A percentile compares a stretch with the other conserved stretches of the same genome.
phyloP scores from a whole-genome alignment of 2,329 filamentous ascomycete genomes.

The Drechslerella stenobrocha region DNA sequence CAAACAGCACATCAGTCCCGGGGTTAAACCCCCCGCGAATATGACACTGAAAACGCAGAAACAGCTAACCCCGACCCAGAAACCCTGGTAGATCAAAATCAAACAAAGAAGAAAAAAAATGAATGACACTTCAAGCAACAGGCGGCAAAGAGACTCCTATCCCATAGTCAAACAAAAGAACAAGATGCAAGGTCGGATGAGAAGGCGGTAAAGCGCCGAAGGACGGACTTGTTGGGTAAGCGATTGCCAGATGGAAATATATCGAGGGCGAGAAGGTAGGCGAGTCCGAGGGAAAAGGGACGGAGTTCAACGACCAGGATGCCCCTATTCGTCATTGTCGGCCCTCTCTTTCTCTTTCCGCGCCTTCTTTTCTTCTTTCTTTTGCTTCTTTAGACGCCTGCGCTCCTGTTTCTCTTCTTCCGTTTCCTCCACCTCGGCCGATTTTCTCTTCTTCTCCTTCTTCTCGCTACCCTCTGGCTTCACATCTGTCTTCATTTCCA shows the following conservation, averaged over 20 bases:
- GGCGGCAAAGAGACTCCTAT: slow-evolving; percentile 25
- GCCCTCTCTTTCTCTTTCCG: slow-evolving; percentile 68
- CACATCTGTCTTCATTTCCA: slow-evolving; percentile 55
- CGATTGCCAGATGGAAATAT: too few relatives aligned
- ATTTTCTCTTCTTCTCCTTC: slow-evolving; percentile 64
- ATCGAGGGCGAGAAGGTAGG: too few relatives aligned
- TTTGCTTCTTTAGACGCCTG: slow-evolving; percentile 73
- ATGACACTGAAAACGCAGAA: neutral
- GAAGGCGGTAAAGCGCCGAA: neutral
- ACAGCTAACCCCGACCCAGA: neutral
- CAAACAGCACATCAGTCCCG: neutral
- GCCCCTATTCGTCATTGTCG: slow-evolving; percentile 66
- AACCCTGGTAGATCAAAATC: slow-evolving; percentile 10
- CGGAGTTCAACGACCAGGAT: slow-evolving; percentile 54
- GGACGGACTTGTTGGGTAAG: neutral
- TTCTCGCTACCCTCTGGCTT: slow-evolving; percentile 57
- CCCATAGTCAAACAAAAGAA: slow-evolving; percentile 19
- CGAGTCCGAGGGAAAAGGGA: too few relatives aligned
- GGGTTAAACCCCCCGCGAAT: too few relatives aligned
- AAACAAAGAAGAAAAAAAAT: slow-evolving; percentile 6
- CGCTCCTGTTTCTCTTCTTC: slow-evolving; percentile 63
- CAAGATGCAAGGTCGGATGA: neutral
- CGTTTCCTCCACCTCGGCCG: slow-evolving; percentile 59
- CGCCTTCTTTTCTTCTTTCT: slow-evolving; percentile 78
- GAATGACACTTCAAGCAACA: too few relatives aligned